Base-by-base conservation (phyloP, 2,329 filamentous ascomycete species). In the Penicillium sp. region DNA sequence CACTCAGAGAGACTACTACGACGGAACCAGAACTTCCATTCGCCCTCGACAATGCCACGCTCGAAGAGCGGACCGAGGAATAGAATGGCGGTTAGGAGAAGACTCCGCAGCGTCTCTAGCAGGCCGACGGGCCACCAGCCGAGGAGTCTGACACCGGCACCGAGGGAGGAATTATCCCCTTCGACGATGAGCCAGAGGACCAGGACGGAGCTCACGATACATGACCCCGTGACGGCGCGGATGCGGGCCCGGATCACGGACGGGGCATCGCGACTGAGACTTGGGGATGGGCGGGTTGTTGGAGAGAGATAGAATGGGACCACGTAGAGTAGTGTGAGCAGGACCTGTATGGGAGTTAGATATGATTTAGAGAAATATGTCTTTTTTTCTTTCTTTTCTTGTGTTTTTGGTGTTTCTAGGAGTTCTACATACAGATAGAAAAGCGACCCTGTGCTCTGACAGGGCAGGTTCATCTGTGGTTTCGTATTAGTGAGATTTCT, bases 301-400 rank as follows among this genome's bases (percentile, higher is more conserved):
- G 86, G 76, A 21, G 89, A 94, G 62, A 93, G 81, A 80, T 99
- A 97, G 76, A 97, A 91, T 25, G 94, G 93, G 4, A 90, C 79
- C 67, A 99, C 90, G 78, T 97, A 99, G 78, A 91, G 78, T 66
- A 92, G 75, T n/a, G 91, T 96, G 77, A 95, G 96, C 61, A 87
- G 75, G 61, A 93, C 78, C 90, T 90, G 54, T 38, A 55, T 25
- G 10, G 54, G 42, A 25, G 51, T 56, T 56, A 46, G 55, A 49
- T 59, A 49, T 17, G 15, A 40, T 15, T 12, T 17, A 23, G 10
- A 37, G 6, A 9, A 3, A 23, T 4, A 9, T 17, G 5, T 13
- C 23, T 25, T 25, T 15, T 29, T 42, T 27, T 19, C 21, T 38
- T 21, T n/a, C 25, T 38, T 25, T 21, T 37, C 12, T n/a, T 43